Evolutionary conservation across 495 filamentous ascomycete species (phyloP).

Genomic region (Trichoderma orchidacearum): DNA sequence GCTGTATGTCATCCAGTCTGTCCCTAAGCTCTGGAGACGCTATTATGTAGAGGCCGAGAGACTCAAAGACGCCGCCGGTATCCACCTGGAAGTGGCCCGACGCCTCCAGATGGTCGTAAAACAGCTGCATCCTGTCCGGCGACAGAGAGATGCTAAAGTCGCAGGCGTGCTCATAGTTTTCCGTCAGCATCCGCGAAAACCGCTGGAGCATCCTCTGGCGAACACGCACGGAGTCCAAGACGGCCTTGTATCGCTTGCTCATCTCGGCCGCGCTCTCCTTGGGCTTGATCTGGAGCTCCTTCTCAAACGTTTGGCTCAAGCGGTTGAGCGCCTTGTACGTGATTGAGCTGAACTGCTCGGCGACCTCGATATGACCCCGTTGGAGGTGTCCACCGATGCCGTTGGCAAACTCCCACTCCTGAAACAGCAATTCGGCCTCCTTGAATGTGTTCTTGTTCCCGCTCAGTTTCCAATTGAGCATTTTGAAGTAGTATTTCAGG

Average conservation of each 20-base stretch:
- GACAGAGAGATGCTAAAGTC: constrained; percentile 76
- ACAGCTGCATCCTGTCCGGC: constrained; percentile 47
- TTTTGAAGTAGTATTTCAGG: constrained; percentile 92
- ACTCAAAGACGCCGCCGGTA: constrained; percentile 42
- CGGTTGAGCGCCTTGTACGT: constrained; percentile 83
- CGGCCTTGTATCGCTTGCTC: constrained; percentile 92
- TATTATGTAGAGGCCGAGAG: constrained; percentile 68
- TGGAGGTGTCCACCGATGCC: constrained; percentile 78
- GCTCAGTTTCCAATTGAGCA: constrained; percentile 92
- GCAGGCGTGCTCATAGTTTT: constrained; percentile 89
- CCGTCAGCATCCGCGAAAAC: constrained; percentile 75
- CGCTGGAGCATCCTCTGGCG: constrained; percentile 67
- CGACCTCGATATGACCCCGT: constrained; percentile 89
- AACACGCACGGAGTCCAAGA: constrained; percentile 87
- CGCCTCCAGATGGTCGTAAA: constrained; percentile 71
- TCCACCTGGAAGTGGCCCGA: constrained; percentile 79
- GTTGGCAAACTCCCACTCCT: constrained; percentile 95
- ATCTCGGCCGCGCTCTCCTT: constrained; percentile 79
- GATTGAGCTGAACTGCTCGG: constrained; percentile 93
- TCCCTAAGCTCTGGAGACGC: constrained; percentile 67
- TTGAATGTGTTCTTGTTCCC: constrained; percentile 99
- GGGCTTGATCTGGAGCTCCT: constrained; percentile 67
- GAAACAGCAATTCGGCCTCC: constrained; percentile 91
- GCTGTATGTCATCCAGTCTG: constrained; percentile 64
- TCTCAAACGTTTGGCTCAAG: constrained; percentile 80